phyloP scores from a whole-genome alignment of 768 basidiomycete genomes.

The Cystobasidium onofrii region DNA sequence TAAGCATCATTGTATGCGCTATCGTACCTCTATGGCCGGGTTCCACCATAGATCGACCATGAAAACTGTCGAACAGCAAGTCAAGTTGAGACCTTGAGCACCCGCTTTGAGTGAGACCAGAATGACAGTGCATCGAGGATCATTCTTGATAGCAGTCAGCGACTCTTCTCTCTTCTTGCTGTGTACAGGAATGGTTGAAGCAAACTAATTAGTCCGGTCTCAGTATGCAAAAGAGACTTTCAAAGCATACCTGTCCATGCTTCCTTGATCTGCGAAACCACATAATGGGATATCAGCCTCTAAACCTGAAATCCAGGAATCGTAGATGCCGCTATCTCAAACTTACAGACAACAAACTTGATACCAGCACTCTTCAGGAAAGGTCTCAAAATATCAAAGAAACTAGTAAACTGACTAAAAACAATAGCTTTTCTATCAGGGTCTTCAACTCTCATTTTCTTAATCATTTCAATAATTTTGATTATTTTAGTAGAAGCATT shows the following conservation, averaged over 20 bases:
- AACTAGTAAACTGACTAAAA: constrained; percentile 72
- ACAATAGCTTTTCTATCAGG: constrained; percentile 80
- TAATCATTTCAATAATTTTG: constrained; percentile 66
- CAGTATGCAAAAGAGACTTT: background rate
- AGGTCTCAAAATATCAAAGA: constrained; percentile 74
- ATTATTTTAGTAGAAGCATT: constrained; percentile 64
- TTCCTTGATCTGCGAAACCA: constrained; percentile 13
- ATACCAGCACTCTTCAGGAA: constrained; percentile 65
- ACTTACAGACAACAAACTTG: constrained; percentile 77
- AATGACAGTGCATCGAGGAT: constrained; percentile 60
- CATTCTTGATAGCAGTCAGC: constrained; percentile 62
- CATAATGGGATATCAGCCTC: background rate
- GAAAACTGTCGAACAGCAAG: constrained; percentile 88
- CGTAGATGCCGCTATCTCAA: background rate
- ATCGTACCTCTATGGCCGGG: constrained; percentile 13
- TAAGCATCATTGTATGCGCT: too few relatives aligned
- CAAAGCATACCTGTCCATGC: constrained; percentile 12
- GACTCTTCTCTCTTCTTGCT: constrained; percentile 67
- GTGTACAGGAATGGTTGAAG: constrained; percentile 55
- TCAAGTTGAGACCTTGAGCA: constrained; percentile 67
- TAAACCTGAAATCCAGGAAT: background rate
- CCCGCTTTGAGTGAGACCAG: constrained; percentile 77
- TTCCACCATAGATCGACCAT: constrained; percentile 34
- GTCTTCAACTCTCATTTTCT: constrained; percentile 50
- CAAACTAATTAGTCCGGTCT: background rate